Evolutionary conservation across 2,329 filamentous ascomycete genomes (phyloP), one percentile per base, ranked within the genome.

Genomic region (Kalmusia sp.): DNA sequence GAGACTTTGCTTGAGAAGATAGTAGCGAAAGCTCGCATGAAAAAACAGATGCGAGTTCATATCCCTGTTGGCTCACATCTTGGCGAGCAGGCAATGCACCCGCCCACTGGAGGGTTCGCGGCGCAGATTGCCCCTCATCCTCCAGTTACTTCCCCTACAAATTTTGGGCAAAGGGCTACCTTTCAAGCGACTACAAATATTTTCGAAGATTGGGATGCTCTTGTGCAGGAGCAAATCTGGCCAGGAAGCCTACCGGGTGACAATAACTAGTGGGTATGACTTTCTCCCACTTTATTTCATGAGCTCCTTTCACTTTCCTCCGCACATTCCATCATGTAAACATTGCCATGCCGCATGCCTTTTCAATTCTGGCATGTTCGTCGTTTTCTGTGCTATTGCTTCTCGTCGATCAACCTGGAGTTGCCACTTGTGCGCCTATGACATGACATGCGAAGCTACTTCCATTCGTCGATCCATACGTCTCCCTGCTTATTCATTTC

Each of bases 181-280:
- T 58, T 57, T 33, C 58, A 55, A 35, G 33, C 59, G 6, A 51
- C 57, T 19, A 55, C 51, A 17, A 63, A 61, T 33, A 48, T 63
- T 8, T 63, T 58, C 27, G 57, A 63, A 47, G 60, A 63, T 21
- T 58, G 54, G 45, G 60, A 63, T 31, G 46, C 60, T n/a, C 50
- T 63, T 15, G 58, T 63, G 52, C 55, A 58, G 27, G 58, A 60
- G 22, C 51, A 55, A 21, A 28, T 60, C 8, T 62, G 57, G 59
- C 38, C 52, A 35, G 34, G 49, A 53, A 49, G 49, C 15, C 24
- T 58, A 12, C 24, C 51, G 2, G 43, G 48, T 27, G 58, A 61
- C 22, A 51, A 57, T 22, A 52, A 48, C 22, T 63, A 61, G 48
- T 63, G 60, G 60, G 60, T 63, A 63, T 61, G 60, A 60, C 33